These are phyloP conservation scores for Coelastrella sp. DNA, from an alignment of 139 green algal species.

Conservation along the genomic window DNA sequence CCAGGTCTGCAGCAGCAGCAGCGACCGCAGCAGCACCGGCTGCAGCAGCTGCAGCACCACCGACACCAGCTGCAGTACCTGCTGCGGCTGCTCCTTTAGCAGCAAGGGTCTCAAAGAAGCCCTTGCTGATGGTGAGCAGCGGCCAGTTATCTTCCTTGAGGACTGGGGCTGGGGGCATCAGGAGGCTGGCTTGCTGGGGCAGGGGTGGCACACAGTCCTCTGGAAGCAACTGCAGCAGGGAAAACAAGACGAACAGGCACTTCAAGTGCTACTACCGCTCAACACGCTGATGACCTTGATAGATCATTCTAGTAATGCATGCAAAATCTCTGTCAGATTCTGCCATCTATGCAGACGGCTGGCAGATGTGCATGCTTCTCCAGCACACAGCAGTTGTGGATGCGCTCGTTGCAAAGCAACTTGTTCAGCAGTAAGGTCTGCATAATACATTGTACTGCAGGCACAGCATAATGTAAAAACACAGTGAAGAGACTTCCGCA, in stretches of 20 bases:
- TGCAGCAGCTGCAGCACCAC: constrained; percentile 48
- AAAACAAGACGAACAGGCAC: background rate
- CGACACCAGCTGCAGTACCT: constrained; percentile 21
- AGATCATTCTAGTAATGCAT: no score
- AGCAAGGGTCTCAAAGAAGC: constrained; percentile 95
- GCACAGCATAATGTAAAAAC: background rate
- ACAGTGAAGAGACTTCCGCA: background rate
- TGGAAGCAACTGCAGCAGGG: constrained; percentile 26
- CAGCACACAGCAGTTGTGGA: no score
- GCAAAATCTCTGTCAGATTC: no score
- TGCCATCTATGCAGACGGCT: no score
- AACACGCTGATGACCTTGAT: no score
- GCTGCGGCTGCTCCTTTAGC: constrained; percentile 66
- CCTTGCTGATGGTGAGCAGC: constrained; percentile 96
- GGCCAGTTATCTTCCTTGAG: constrained; percentile 96
- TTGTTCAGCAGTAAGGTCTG: no score
- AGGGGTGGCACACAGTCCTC: constrained; percentile 49
- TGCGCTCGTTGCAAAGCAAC: no score
- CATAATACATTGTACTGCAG: no score
- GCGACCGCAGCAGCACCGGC: constrained; percentile 38
- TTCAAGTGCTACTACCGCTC: no score
- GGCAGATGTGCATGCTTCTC: no score
- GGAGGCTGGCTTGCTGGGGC: constrained; percentile 34
- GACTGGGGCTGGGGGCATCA: constrained; percentile 65
- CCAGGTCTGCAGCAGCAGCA: constrained; percentile 63